A percentile compares a stretch with the other conserved stretches of the same genome.
These are phyloP conservation scores for Phyllosticta citrichinensis DNA, from an alignment of 2,329 filamentous ascomycete genomes.

Conservation along the genomic window DNA sequence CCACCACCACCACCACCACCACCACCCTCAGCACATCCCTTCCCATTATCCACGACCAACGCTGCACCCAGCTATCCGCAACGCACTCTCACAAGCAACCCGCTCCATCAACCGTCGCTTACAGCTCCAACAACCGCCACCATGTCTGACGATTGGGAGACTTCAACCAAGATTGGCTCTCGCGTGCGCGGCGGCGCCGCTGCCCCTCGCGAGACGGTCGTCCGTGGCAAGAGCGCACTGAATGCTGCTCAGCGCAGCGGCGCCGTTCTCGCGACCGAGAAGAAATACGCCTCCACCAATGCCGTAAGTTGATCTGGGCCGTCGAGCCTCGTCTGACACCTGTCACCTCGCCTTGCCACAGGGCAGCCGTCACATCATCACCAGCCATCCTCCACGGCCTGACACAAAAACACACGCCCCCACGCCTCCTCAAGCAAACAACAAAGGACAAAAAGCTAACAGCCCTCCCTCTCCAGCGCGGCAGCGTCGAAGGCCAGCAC, in stretches of 20 bases:
- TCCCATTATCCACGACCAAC: not conserved
- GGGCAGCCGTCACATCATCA: not conserved
- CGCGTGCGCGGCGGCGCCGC: slow-evolving; percentile 61
- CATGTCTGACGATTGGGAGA: slow-evolving; percentile 70
- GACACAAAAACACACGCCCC: not conserved
- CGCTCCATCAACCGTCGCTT: slow-evolving; percentile 8
- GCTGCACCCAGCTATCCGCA: not conserved
- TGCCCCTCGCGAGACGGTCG: slow-evolving; percentile 69
- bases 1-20: not conserved
- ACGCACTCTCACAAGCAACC: not conserved
- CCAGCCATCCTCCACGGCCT: not conserved
- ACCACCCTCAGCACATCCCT: not conserved
- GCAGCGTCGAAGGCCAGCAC: slow-evolving; percentile 71
- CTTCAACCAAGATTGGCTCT: slow-evolving; percentile 86
- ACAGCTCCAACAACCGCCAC: slow-evolving; percentile 17
- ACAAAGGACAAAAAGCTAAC: slow-evolving; percentile 27
- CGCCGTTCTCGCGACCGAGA: slow-evolving; percentile 71
- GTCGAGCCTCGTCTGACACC: not conserved
- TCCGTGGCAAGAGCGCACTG: slow-evolving; percentile 71
- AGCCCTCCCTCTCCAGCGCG: slow-evolving; percentile 23
- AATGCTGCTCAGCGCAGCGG: slow-evolving; percentile 85
- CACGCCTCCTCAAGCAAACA: not conserved
- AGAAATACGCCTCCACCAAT: slow-evolving; percentile 77
- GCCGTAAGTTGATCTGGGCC: slow-evolving; percentile 47
- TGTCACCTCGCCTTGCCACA: not conserved